Base-by-base conservation (phyloP, 768 basidiomycete genomes). In the Dioszegia hungarica region DNA sequence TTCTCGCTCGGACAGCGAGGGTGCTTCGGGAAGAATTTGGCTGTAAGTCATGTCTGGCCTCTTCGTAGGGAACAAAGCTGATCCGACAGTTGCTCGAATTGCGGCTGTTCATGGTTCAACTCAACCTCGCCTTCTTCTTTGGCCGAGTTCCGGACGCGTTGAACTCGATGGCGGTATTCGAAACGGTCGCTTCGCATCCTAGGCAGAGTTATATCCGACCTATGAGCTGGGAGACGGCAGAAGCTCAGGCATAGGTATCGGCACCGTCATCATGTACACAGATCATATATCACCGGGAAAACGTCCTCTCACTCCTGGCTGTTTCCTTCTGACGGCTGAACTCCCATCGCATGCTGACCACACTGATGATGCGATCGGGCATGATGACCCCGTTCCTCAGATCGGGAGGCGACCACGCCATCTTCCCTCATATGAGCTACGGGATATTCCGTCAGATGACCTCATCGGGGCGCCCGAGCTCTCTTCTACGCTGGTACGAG, bases 11-110 rank as follows among this genome's bases (percentile, higher is more conserved):
- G 73, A 36, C 70, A 67, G 45, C 39, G 73, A 22, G 64, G 61
- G 5, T 74, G 73, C 53, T 74, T 72, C 43, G 73, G 73, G 1
- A 70, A 64, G 31, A 64, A 64, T 27, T 56, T 72, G 17, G 73
- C 73, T 2, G 70, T 74, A 39, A 61, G 69, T 66, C 15, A 2
- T 31, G 15, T 4, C 28, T 20, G 36, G 9, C 3, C 22, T 5
- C 29, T 3, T 20, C 6, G 9, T 39, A 43, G 15, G 14, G 24
- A 12, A 11, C 3, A n/a, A 19, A 38, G 22, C 56, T 56, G 48
- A 53, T 56, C 22, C 5, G 2, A 39, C 33, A 74, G 72, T 15
- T 72, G 36, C 58, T 72, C 24, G 68, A 74, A 44, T 54, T 74
- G 9, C 65, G 69, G 15, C 40, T 70, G 1, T 65, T 70, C 61